Conservation (phyloP, 345 rosid genomes). For the Arabis hirsuta region DNA sequence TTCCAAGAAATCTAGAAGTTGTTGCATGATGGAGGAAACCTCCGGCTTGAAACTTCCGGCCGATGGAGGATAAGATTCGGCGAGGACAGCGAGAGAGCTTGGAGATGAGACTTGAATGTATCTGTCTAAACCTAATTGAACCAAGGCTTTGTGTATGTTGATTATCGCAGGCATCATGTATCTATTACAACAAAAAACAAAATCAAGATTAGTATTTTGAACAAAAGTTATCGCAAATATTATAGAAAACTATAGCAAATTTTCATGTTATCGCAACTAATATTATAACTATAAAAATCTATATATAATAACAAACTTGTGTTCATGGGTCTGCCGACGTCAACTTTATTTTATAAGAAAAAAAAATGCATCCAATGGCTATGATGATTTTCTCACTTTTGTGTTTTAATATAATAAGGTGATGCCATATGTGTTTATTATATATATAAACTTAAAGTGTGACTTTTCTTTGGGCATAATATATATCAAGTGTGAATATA, state of each 20-base stretch:
- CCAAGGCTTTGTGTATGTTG: constrained; percentile 74
- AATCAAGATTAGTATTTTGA: not conserved
- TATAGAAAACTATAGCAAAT: not conserved
- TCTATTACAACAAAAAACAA: constrained; percentile 4
- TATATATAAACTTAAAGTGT: too few relatives aligned
- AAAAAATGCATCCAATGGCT: too few relatives aligned
- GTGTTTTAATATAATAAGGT: too few relatives aligned
- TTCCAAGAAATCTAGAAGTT: constrained; percentile 63
- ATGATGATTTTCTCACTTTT: too few relatives aligned
- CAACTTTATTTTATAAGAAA: too few relatives aligned
- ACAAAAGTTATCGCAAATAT: not conserved
- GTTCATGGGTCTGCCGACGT: too few relatives aligned
- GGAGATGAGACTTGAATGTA: constrained; percentile 80
- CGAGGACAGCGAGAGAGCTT: constrained; percentile 70
- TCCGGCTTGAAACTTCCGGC: constrained; percentile 76
- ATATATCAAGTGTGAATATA: not conserved
- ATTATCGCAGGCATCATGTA: constrained; percentile 72
- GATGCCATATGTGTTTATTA: too few relatives aligned
- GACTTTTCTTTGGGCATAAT: too few relatives aligned
- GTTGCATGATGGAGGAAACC: constrained; percentile 59
- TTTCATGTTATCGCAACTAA: too few relatives aligned
- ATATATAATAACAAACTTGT: too few relatives aligned
- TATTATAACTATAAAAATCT: not conserved
- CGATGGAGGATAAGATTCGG: constrained; percentile 84
- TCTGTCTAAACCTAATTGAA: constrained; percentile 69